Percentiles rank a stretch among this genome's conserved stretches.
phyloP scores from a whole-genome alignment of 768 basidiomycete genomes.

The Phaeotremella fagi region DNA sequence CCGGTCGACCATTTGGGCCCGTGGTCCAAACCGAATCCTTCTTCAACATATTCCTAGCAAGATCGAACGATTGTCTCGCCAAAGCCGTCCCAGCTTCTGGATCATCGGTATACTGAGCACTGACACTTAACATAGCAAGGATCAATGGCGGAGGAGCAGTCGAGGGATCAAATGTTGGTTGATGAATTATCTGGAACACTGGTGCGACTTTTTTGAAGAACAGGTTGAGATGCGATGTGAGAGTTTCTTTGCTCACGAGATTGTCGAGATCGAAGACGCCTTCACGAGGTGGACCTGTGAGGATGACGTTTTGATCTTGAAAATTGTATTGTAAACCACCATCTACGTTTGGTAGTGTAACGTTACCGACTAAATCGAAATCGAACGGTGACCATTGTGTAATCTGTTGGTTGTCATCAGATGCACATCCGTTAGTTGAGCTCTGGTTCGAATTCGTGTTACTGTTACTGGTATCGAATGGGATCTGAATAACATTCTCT shows the following conservation, averaged over 20 bases:
- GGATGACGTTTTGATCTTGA: no score
- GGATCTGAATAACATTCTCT: neutral
- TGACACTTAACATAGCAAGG: constrained; percentile 15
- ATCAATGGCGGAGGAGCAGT: constrained; percentile 7
- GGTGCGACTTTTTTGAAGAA: constrained; percentile 22
- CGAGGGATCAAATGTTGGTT: constrained; percentile 19
- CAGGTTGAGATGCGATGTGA: constrained; percentile 1
- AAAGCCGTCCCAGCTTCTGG: constrained; percentile 2
- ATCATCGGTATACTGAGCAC: constrained; percentile 17
- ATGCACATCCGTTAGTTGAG: no score
- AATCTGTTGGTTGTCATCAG: no score
- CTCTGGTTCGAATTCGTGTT: no score
- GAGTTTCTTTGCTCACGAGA: neutral
- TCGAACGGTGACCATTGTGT: neutral
- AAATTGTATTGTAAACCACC: no score
- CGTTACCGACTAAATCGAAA: neutral
- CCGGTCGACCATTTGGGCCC: neutral
- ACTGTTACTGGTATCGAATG: no score
- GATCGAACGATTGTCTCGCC: constrained; percentile 10
- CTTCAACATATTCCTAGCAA: constrained; percentile 4
- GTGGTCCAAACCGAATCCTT: constrained; percentile 1
- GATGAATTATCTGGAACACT: constrained; percentile 25
- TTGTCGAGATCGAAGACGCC: neutral
- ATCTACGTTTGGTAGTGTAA: no score
- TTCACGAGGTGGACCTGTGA: no score